These are phyloP conservation scores for Saxophila tyrrhenica DNA, from an alignment of 495 filamentous ascomycete species.

Conservation along the genomic window DNA sequence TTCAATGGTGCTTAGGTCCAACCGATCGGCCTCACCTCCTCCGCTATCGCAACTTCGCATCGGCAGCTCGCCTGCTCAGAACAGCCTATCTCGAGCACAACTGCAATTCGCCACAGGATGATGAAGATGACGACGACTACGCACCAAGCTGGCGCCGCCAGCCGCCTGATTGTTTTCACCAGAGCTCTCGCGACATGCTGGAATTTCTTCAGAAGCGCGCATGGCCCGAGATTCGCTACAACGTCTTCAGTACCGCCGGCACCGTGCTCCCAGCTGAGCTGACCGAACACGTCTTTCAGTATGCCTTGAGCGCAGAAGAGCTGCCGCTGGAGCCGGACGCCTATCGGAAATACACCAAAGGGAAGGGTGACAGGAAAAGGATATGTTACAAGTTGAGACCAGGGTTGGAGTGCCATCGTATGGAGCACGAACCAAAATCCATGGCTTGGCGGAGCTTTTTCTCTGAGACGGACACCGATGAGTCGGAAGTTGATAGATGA, in stretches of 20 bases:
- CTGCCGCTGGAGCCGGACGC: neutral
- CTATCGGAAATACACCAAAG: neutral
- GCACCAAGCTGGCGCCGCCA: no score
- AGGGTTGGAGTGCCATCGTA: neutral
- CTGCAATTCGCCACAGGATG: neutral
- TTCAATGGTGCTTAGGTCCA: neutral
- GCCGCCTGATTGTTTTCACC: neutral
- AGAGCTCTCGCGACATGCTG: neutral
- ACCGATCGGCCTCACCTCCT: neutral
- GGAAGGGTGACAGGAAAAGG: neutral
- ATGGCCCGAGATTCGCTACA: neutral
- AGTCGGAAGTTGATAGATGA: no score
- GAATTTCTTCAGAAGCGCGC: neutral
- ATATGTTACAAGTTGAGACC: neutral
- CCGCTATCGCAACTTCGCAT: neutral
- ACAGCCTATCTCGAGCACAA: neutral
- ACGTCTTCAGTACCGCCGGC: neutral
- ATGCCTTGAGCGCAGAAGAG: neutral
- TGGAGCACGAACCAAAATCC: neutral
- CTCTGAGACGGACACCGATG: no score
- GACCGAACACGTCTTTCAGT: neutral
- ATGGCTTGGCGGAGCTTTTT: no score
- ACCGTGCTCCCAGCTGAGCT: neutral
- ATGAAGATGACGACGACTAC: no score
- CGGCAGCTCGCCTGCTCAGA: neutral